Base-by-base conservation (phyloP, 805 yeast genomes). In the Ogataea pignaliae region DNA sequence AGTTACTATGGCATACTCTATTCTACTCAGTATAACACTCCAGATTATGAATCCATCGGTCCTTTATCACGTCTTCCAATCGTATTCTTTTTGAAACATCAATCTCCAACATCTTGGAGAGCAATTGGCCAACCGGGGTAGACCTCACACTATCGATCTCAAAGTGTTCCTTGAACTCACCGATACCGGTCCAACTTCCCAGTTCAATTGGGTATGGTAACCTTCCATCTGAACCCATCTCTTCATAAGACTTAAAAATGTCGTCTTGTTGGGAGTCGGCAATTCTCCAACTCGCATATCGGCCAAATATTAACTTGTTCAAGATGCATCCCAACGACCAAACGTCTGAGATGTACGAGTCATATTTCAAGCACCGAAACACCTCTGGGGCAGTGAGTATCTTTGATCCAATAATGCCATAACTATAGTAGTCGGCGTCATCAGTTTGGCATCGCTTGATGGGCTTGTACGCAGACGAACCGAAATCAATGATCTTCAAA, bases 281-380 rank as follows among this genome's bases (percentile, higher is more conserved):
- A 14, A 58, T 47, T 39, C 60, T 64, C 84, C 84, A 79, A 3
- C 14, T 26, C 1, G 80, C 79, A 34, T 66, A 69, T n/a, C 47
- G 50, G 11, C 52, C 43, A 18, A 55, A 51, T 12, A 58, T 11
- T 18, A 74, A 38, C 42, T 60, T 68, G 42, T 61, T 63, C 14
- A 72, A 51, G 1, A 76, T 57, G 3, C 75, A 63, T 2, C 78
- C 82, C 15, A 75, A 47, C 0, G 79, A 68, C 83, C 83, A 77
- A 10, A 74, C 53, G 48, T 77, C 81, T 10, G 67, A 63, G 17
- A 57, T 55, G 37, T 52, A 58, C 0, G 78, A 74, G 42, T 70
- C 64, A 50, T 77, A 77, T 10, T 49, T 50, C 8, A 75, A 52
- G 12, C 37, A 37, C 8, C 55, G 43, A 30, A 63, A 62, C 14